Evolutionary conservation across 768 basidiomycete species (phyloP).

Genomic region (Phanerochaete sordida): DNA sequence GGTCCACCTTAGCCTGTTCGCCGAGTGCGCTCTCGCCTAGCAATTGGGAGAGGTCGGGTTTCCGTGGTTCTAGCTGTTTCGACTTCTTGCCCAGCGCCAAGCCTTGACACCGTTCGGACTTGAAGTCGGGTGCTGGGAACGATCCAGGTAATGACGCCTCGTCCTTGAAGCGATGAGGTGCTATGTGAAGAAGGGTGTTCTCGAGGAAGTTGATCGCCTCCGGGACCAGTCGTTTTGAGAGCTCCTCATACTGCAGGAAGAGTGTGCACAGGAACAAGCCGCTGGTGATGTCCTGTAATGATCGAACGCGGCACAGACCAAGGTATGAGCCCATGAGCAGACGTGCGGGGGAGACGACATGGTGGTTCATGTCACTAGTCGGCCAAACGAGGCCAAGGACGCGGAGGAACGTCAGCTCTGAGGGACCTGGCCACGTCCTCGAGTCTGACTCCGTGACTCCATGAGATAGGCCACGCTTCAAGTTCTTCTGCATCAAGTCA

Average conservation of each 20-base stretch:
- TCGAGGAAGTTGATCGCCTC: conserved; percentile 84
- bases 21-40: conserved; percentile 30
- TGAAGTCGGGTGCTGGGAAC: conserved; percentile 73
- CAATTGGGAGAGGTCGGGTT: conserved; percentile 46
- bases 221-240: conserved; percentile 86
- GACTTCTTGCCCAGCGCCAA: conserved; percentile 40
- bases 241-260: conserved; percentile 76
- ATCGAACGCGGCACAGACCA: conserved; percentile 75
- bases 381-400: conserved; percentile 85
- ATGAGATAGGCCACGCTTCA: conserved; percentile 73
- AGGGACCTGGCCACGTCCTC: conserved; percentile 84
- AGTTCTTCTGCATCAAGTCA: conserved; percentile 89
- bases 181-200: conserved; percentile 68
- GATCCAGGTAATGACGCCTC: conserved; percentile 54
- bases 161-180: conserved; percentile 54
- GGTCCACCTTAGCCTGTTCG: conserved; percentile 71
- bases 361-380: conserved; percentile 91
- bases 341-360: conserved; percentile 81
- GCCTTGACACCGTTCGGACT: conserved; percentile 40
- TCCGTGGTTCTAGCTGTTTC: conserved; percentile 35
- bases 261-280: conserved; percentile 89
- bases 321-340: conserved; percentile 92
- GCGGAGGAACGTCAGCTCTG: conserved; percentile 81
- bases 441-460: conserved; percentile 58
- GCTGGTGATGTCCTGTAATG: conserved; percentile 69